phyloP scores from a whole-genome alignment of 441 rosid genomes.

The Erysimum cheiri region DNA sequence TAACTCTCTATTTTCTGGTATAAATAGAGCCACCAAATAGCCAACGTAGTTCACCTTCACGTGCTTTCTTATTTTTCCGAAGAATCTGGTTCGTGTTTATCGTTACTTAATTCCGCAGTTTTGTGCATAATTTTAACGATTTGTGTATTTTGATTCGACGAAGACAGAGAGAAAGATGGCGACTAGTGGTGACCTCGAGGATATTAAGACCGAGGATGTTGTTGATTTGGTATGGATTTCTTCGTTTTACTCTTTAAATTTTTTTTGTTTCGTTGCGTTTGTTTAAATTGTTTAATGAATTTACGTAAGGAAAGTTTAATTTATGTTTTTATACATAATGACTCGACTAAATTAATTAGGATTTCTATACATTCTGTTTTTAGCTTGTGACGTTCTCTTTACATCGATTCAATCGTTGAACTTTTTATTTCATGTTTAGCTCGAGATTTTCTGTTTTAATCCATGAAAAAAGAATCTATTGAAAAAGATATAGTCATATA shows the following conservation, averaged over 20 bases:
- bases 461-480: too few species aligned
- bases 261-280: too few species aligned
- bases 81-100: constrained; percentile 45
- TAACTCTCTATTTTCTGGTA: not conserved
- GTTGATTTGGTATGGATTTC: constrained; percentile 40
- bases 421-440: too few species aligned
- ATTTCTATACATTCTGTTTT: not conserved
- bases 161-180: constrained; percentile 34
- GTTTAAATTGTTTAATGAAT: not conserved
- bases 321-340: not conserved
- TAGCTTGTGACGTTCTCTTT: not conserved
- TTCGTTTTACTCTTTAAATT: not conserved
- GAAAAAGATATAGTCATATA: too few species aligned
- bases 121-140: not conserved
- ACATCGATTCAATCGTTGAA: too few species aligned
- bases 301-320: not conserved
- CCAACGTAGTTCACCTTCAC: constrained; percentile 35
- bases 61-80: constrained; percentile 21
- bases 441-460: too few species aligned
- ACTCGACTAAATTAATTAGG: constrained; percentile 16
- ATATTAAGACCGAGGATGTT: constrained; percentile 37
- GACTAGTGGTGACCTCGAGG: constrained; percentile 27
- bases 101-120: not conserved
- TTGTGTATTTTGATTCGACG: constrained; percentile 3
- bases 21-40: constrained; percentile 41